Evolutionary conservation across 2,329 filamentous ascomycete species (phyloP).

Genomic region (Neocatenulostroma microsporum): DNA sequence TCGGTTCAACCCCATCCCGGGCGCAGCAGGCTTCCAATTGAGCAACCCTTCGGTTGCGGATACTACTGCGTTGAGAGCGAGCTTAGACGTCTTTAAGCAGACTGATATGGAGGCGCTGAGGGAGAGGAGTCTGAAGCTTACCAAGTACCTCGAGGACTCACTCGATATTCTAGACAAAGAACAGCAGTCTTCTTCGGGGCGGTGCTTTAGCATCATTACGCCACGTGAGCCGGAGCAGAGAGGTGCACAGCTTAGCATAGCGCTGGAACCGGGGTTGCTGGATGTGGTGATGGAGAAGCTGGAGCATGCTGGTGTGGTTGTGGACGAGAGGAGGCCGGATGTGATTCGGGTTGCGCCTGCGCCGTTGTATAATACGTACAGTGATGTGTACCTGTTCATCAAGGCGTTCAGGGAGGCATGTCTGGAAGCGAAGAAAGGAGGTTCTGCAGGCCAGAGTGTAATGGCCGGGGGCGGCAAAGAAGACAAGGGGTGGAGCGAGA

Average conservation of each 20-base stretch:
- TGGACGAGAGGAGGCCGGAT: conserved; percentile 77
- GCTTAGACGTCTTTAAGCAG: conserved; percentile 64
- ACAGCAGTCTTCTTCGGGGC: conserved; percentile 7
- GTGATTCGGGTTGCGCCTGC: conserved; percentile 78
- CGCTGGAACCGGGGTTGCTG: conserved; percentile 60
- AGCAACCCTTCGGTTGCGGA: conserved; percentile 77
- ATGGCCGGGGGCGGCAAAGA: conserved; percentile 25
- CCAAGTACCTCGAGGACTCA: conserved; percentile 66
- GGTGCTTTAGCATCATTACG: conserved; percentile 53
- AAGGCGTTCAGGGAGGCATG: conserved; percentile 47
- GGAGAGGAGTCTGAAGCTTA: conserved; percentile 63
- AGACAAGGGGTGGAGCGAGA: conserved; percentile 25
- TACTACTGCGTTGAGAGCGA: conserved; percentile 64
- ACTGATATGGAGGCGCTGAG: conserved; percentile 63
- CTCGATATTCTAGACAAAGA: conserved; percentile 33
- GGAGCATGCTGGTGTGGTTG: conserved; percentile 61
- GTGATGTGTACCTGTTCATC: conserved; percentile 60
- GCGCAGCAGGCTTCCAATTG: conserved; percentile 75
- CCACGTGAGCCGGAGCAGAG: conserved; percentile 59
- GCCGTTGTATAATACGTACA: conserved; percentile 74
- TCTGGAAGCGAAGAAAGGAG: conserved; percentile 25
- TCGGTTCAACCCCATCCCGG: conserved; percentile 65
- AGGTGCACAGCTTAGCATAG: conserved; percentile 71
- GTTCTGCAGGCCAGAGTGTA: conserved; percentile 7
- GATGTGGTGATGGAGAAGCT: conserved; percentile 59